Evolutionary conservation across 768 basidiomycete genomes (phyloP).

Genomic region (Trametes maxima): DNA sequence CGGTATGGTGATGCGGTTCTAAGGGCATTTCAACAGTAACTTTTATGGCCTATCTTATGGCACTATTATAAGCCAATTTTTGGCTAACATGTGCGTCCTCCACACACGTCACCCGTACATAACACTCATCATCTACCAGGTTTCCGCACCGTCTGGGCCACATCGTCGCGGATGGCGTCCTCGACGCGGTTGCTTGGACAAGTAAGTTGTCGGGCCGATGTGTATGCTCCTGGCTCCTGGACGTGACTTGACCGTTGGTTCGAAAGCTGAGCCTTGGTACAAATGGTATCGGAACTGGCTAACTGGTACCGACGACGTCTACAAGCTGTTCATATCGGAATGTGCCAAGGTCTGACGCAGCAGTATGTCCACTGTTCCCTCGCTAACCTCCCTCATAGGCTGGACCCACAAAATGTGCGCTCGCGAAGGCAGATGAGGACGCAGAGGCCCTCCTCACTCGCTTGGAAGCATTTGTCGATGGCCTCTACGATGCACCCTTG

Average conservation of each 20-base stretch:
- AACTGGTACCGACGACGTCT: constrained; percentile 28
- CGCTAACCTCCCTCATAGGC: constrained; percentile 22
- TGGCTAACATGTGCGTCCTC: constrained; percentile 35
- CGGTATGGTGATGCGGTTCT: background rate
- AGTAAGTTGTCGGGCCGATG: constrained; percentile 10
- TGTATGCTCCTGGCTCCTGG: constrained; percentile 8
- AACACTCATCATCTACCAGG: constrained; percentile 14
- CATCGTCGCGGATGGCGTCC: constrained; percentile 36
- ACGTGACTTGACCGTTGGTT: background rate
- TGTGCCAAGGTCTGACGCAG: constrained; percentile 29
- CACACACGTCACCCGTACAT: background rate
- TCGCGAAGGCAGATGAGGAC: constrained; percentile 26
- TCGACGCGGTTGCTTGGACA: constrained; percentile 34
- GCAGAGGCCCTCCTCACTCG: constrained; percentile 23
- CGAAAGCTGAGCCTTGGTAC: constrained; percentile 23
- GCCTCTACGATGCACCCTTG: constrained; percentile 31
- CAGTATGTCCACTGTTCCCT: background rate
- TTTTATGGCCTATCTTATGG: constrained; percentile 38
- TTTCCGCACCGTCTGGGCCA: constrained; percentile 35
- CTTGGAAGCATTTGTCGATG: constrained; percentile 29
- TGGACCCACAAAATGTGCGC: constrained; percentile 30
- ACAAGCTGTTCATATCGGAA: constrained; percentile 31
- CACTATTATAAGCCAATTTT: constrained; percentile 34
- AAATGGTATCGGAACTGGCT: constrained; percentile 29
- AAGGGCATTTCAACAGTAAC: constrained; percentile 22